These are phyloP conservation scores for Heliamphora exappendiculata DNA, from an alignment of 148 eudicot genomes.

Conservation along the genomic window DNA sequence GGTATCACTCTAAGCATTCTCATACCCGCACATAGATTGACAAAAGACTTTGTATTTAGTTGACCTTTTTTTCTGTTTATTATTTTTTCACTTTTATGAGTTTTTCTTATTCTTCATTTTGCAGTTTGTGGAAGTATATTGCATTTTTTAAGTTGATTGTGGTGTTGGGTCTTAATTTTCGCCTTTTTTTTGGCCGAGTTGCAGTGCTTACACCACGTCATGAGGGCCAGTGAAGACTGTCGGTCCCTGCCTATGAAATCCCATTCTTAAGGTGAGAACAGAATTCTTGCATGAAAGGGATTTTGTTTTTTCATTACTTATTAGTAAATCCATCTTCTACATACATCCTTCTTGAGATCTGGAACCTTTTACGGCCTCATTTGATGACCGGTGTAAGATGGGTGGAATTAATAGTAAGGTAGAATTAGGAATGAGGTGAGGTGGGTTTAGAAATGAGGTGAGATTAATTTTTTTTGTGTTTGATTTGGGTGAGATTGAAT, in stretches of 20 bases:
- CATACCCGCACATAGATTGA: background rate
- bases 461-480: too few species aligned
- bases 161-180: conserved; percentile 2
- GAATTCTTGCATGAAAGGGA: background rate
- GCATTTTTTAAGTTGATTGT: background rate
- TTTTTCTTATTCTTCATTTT: background rate
- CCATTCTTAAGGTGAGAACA: conserved; percentile 28
- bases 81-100: too few species aligned
- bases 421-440: too few species aligned
- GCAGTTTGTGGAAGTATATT: background rate
- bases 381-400: too few species aligned
- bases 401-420: too few species aligned
- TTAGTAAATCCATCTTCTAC: background rate
- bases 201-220: conserved; percentile 80
- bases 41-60: background rate
- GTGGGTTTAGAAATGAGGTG: too few species aligned
- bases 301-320: background rate
- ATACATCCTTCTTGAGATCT: background rate
- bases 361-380: too few species aligned
- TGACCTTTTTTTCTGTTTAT: background rate
- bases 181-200: conserved; percentile 12
- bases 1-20: background rate
- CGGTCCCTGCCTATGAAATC: conserved; percentile 30
- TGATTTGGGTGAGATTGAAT: too few species aligned
- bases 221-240: conserved; percentile 40